Conservation (phyloP, 2,329 filamentous ascomycete genomes). For the Domatiomyces catenatus region DNA sequence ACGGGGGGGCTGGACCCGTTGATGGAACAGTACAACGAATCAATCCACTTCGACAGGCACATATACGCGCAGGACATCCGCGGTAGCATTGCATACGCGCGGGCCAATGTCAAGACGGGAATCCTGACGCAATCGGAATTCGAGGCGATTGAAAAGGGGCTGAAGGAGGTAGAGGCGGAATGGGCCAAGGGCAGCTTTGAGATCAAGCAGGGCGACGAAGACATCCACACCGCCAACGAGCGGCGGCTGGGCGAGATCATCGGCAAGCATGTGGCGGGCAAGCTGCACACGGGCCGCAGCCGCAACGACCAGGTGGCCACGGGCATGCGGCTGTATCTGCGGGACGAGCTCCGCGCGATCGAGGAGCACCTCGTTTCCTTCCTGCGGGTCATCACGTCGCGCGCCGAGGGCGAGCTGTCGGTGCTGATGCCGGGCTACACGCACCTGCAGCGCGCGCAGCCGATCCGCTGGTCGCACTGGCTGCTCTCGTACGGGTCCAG, state of each 20-base stretch:
- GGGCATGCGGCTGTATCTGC: constrained; percentile 80
- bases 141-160: constrained; percentile 54
- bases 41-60: constrained; percentile 60
- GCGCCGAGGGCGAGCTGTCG: constrained; percentile 61
- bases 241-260: constrained; percentile 68
- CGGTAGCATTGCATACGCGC: constrained; percentile 66
- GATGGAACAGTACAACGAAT: constrained; percentile 74
- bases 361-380: constrained; percentile 54
- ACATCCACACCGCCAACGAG: constrained; percentile 57
- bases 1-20: constrained; percentile 66
- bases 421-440: constrained; percentile 75
- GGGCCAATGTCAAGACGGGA: constrained; percentile 59
- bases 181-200: constrained; percentile 23
- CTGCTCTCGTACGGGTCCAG: constrained; percentile 58
- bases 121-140: constrained; percentile 64
- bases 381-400: constrained; percentile 50
- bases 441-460: constrained; percentile 65
- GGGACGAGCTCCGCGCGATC: constrained; percentile 55
- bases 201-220: constrained; percentile 21
- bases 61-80: constrained; percentile 70
- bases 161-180: constrained; percentile 39
- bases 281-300: constrained; percentile 76
- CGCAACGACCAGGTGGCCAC: constrained; percentile 83
- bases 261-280: constrained; percentile 65
- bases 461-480: constrained; percentile 71